These are phyloP conservation scores for Diaporthe sp. DNA, from an alignment of 2,329 filamentous ascomycete species.

Conservation along the genomic window DNA sequence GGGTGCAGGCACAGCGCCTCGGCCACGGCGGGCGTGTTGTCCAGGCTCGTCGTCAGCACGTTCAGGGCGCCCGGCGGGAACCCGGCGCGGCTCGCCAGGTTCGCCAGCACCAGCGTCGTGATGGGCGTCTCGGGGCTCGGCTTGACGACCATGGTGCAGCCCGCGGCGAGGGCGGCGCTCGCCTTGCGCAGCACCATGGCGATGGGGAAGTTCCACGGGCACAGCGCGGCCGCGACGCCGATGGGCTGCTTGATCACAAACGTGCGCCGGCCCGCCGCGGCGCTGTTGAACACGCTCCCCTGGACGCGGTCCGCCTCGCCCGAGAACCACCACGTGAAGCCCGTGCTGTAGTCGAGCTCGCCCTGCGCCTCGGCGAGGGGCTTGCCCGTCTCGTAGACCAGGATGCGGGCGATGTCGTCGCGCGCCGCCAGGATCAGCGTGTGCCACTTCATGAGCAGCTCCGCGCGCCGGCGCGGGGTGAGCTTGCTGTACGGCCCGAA, in stretches of 20 bases:
- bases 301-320: slow-evolving; percentile 64
- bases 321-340: slow-evolving; percentile 71
- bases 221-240: slow-evolving; percentile 76
- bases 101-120: slow-evolving; percentile 77
- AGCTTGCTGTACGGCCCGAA: slow-evolving; percentile 56
- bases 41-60: slow-evolving; percentile 60
- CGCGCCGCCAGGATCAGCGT: slow-evolving; percentile 52
- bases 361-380: slow-evolving; percentile 66
- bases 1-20: slow-evolving; percentile 63
- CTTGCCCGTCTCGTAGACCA: slow-evolving; percentile 69
- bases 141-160: slow-evolving; percentile 82
- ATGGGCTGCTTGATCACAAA: slow-evolving; percentile 83
- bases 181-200: slow-evolving; percentile 78
- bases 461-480: slow-evolving; percentile 53
- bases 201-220: slow-evolving; percentile 81
- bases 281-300: slow-evolving; percentile 72
- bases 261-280: slow-evolving; percentile 73
- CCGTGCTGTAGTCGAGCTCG: slow-evolving; percentile 68
- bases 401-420: slow-evolving; percentile 56
- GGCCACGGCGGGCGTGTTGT: slow-evolving; percentile 59
- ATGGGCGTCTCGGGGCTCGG: slow-evolving; percentile 82
- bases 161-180: slow-evolving; percentile 77
- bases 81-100: slow-evolving; percentile 78
- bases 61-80: slow-evolving; percentile 81
- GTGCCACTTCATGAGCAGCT: slow-evolving; percentile 55